Base-by-base conservation (phyloP, 1,284 basidiomycete genomes). In the Malassezia sp. region DNA sequence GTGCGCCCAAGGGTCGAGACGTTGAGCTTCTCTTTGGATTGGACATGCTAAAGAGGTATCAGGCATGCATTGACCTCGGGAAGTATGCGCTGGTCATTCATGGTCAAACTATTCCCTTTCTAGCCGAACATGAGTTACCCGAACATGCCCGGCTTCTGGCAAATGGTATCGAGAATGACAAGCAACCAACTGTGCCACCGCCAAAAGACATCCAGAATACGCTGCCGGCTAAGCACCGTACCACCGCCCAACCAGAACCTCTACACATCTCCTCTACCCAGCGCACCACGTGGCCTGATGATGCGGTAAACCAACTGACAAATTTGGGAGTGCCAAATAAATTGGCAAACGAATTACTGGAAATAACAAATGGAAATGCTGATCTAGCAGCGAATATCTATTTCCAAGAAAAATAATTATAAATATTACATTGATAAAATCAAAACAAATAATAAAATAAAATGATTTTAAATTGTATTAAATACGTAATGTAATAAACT, bases 31-130 rank as follows among this genome's bases (percentile, higher is more conserved):
- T 97, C 2, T 84, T 97, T 42, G 93, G 91, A 4, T 77, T 97
- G 15, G 91, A 97, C 75, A 97, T 97, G 93, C 79, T 97, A 45
- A 96, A 91, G 72, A 83, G 89, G 1, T 87, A 95, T 67, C 89
- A 95, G 70, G 90, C 89, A 8, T 84, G 80, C 60, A 95, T 97
- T 67, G 93, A 97, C 71, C 78, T 97, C 21, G 77, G 81, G 50
- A 85, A 86, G 71, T 81, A 83, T 61, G 83, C 84, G 10, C 78
- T 97, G 14, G 77, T 89, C 22, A 91, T 97, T 49, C 82, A 88
- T 72, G 83, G 80, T 3, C 78, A 83, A 21, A 83, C 88, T 70
- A 82, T 97, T 7, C 72, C 75, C 8, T 97, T 97, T 76, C 74
- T 97, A 9, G 73, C 86, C 1, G 91, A 97, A 72, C 91, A 97